Percentiles rank a stretch among this genome's conserved stretches.
These are phyloP conservation scores for Phytopythium aichiense DNA, from an alignment of 352 stramenopile species.

Conservation along the genomic window DNA sequence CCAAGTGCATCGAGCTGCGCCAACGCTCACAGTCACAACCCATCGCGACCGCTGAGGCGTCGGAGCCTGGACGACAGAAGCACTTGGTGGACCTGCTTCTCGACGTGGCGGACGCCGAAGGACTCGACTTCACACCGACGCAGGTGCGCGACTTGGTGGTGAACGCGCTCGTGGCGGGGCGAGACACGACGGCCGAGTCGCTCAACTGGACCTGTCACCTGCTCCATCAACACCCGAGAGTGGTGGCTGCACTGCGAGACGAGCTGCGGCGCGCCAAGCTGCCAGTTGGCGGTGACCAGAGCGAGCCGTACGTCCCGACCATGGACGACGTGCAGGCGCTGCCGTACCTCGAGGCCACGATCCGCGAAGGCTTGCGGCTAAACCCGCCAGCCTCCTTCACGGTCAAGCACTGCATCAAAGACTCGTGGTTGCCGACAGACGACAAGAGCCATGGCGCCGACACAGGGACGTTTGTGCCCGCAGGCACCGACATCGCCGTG, in stretches of 20 bases:
- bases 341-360: conserved; percentile 49
- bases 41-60: neutral
- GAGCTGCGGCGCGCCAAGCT: conserved; percentile 25
- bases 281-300: conserved; percentile 2
- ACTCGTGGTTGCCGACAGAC: conserved; percentile 32
- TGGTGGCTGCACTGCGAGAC: conserved; percentile 19
- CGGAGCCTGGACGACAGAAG: conserved; percentile 1
- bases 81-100: conserved; percentile 38
- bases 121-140: conserved; percentile 16
- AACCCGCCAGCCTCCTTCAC: conserved; percentile 42
- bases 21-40: conserved; percentile 1
- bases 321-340: conserved; percentile 50
- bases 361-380: conserved; percentile 57
- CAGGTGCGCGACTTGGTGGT: conserved; percentile 65
- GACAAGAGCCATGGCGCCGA: neutral
- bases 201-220: conserved; percentile 54
- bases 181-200: conserved; percentile 56
- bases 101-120: conserved; percentile 19
- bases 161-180: conserved; percentile 55
- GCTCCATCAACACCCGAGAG: conserved; percentile 31
- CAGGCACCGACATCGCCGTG: conserved; percentile 30
- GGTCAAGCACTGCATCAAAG: conserved; percentile 32
- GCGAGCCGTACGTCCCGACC: conserved; percentile 20
- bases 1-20: conserved; percentile 3
- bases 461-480: conserved; percentile 18